A percentile compares a stretch with the other conserved stretches of the same genome.
Evolutionary conservation across 768 basidiomycete genomes (phyloP).

Genomic region (Boletus patriciae): DNA sequence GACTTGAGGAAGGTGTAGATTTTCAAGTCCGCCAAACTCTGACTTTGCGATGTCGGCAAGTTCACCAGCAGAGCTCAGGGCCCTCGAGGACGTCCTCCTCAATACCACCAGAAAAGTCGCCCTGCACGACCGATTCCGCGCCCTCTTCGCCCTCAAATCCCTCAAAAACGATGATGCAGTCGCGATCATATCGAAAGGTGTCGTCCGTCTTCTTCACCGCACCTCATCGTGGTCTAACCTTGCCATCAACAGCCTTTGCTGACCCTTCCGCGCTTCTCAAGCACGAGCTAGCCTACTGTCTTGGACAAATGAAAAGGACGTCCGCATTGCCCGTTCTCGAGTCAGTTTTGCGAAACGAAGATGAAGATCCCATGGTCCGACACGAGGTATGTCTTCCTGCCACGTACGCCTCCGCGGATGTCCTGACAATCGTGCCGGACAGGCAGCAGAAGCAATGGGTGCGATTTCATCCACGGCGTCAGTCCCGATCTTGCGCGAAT

Average conservation of each 20-base stretch:
- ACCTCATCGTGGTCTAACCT: not conserved
- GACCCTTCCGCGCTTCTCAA: slow-evolving; percentile 91
- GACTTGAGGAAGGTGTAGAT: slow-evolving; percentile 13
- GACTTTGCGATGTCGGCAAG: slow-evolving; percentile 34
- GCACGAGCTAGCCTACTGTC: slow-evolving; percentile 95
- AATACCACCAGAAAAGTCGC: slow-evolving; percentile 71
- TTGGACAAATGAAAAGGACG: slow-evolving; percentile 82
- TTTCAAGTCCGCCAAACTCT: slow-evolving; percentile 52
- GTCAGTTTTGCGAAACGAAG: slow-evolving; percentile 62
- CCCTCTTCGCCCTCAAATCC: slow-evolving; percentile 89
- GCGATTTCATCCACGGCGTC: slow-evolving; percentile 76
- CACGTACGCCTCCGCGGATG: not conserved
- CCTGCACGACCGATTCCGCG: slow-evolving; percentile 85
- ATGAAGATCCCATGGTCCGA: slow-evolving; percentile 93
- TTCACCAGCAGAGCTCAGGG: slow-evolving; percentile 54
- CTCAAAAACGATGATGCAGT: slow-evolving; percentile 79
- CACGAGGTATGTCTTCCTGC: slow-evolving; percentile 71
- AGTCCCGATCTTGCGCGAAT: slow-evolving; percentile 68
- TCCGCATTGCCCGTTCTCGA: slow-evolving; percentile 80
- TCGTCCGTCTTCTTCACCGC: slow-evolving; percentile 10
- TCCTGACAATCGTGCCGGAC: slow-evolving; percentile 18
- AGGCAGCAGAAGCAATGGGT: slow-evolving; percentile 99
- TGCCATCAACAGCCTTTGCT: slow-evolving; percentile 58
- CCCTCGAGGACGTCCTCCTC: slow-evolving; percentile 75
- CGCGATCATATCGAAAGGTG: slow-evolving; percentile 82